phyloP scores from a whole-genome alignment of 2,329 filamentous ascomycete genomes.

The Colletotrichum acutatum region DNA sequence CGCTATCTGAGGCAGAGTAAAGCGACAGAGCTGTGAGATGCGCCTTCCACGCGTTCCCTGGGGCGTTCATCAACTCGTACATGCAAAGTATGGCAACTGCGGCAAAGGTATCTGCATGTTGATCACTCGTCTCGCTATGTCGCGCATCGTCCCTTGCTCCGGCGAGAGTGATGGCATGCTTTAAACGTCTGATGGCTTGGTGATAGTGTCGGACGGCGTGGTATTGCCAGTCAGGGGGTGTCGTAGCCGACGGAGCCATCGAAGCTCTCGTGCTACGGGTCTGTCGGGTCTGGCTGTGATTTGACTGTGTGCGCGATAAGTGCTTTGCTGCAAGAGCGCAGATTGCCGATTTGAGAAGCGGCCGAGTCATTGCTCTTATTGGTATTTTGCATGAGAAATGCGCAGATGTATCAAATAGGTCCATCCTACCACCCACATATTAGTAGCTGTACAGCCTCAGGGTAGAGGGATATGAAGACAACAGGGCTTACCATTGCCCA shows the following conservation, averaged over 20 bases:
- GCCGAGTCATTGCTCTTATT: constrained; percentile 62
- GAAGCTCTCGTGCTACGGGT: constrained; percentile 57
- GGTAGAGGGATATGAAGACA: not conserved
- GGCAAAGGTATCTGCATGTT: constrained; percentile 61
- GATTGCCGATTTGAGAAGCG: constrained; percentile 58
- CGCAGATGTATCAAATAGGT: constrained; percentile 63
- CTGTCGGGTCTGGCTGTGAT: constrained; percentile 37
- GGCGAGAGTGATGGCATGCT: constrained; percentile 39
- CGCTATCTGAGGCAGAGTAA: constrained; percentile 46
- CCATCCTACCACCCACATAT: constrained; percentile 50
- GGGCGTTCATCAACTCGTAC: constrained; percentile 75
- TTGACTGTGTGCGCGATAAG: constrained; percentile 69
- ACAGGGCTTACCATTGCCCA: constrained; percentile 1
- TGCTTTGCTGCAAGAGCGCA: constrained; percentile 73
- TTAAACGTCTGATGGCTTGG: constrained; percentile 49
- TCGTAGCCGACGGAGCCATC: not conserved
- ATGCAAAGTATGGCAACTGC: constrained; percentile 75
- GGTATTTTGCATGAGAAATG: constrained; percentile 72
- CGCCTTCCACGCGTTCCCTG: constrained; percentile 69
- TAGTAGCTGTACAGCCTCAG: too few species aligned
- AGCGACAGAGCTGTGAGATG: constrained; percentile 75
- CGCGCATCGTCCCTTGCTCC: constrained; percentile 37
- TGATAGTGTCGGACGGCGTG: constrained; percentile 9
- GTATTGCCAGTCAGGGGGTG: not conserved
- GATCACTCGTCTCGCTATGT: constrained; percentile 41